Evolutionary conservation across 23 red algal genomes (phyloP).

Genomic region (Agarophyton chilense): DNA sequence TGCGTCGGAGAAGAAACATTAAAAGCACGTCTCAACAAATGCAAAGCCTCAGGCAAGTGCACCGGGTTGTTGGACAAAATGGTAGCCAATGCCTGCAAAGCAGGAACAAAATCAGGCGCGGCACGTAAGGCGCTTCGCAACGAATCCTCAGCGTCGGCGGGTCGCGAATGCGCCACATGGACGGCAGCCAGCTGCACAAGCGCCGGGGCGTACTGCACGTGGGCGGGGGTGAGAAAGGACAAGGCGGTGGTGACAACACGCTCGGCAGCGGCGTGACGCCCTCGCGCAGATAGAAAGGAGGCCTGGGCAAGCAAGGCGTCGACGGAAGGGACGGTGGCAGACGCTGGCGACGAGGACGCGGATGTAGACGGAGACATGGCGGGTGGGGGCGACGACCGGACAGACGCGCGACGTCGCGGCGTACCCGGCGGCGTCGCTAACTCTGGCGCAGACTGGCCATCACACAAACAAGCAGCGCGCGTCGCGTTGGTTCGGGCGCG

Average conservation of each 20-base stretch:
- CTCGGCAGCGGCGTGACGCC: conserved; percentile 2
- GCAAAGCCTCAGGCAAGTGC: conserved; percentile 59
- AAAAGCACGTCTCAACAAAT: conserved; percentile 38
- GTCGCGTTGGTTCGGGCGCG: no score
- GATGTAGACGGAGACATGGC: no score
- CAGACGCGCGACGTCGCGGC: no score
- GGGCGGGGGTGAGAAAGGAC: not conserved
- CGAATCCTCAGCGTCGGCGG: conserved; percentile 1
- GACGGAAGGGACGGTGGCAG: no score
- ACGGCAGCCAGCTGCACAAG: conserved; percentile 25
- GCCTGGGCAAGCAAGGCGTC: conserved; percentile 8
- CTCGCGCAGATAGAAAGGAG: not conserved
- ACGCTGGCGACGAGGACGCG: no score
- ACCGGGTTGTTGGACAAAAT: conserved; percentile 51
- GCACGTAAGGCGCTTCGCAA: conserved; percentile 24
- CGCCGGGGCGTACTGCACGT: not conserved
- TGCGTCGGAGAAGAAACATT: not conserved
- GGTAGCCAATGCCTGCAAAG: conserved; percentile 22
- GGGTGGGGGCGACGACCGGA: not conserved
- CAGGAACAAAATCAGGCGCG: not conserved
- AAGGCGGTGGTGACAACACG: not conserved
- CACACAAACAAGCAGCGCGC: no score
- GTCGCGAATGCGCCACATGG: not conserved
- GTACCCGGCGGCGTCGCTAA: no score
- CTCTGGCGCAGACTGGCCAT: no score